Percentiles rank a stretch among this genome's conserved stretches.
Evolutionary conservation across 306 rosid species (phyloP).

Genomic region (Trifolium pratense): DNA sequence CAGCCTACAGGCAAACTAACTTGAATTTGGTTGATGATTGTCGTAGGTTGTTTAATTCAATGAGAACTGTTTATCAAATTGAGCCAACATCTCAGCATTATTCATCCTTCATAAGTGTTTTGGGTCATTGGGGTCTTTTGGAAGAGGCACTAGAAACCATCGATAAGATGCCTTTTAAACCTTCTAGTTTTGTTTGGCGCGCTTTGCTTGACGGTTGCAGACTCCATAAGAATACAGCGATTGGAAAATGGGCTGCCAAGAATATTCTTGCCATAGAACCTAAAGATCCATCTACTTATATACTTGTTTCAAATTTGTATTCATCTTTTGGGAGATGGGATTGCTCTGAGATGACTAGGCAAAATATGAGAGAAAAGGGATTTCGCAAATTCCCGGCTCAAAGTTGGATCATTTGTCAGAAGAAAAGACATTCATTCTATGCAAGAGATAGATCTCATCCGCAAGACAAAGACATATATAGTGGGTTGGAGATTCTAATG

Average conservation of each 20-base stretch:
- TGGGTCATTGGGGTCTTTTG: slow-evolving; percentile 83
- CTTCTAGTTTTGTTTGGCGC: slow-evolving; percentile 72
- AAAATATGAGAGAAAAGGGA: slow-evolving; percentile 74
- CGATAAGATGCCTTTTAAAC: slow-evolving; percentile 64
- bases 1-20: slow-evolving; percentile 70
- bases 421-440: slow-evolving; percentile 75
- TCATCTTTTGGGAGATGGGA: slow-evolving; percentile 94
- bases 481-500: slow-evolving; percentile 79
- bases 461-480: slow-evolving; percentile 72
- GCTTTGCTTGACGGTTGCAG: slow-evolving; percentile 82
- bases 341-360: slow-evolving; percentile 69
- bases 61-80: slow-evolving; percentile 58
- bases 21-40: slow-evolving; percentile 71
- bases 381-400: slow-evolving; percentile 74
- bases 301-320: slow-evolving; percentile 83
- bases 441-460: slow-evolving; percentile 83
- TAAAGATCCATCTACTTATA: slow-evolving; percentile 66
- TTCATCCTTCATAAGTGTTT: slow-evolving; percentile 76
- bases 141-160: slow-evolving; percentile 82
- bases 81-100: slow-evolving; percentile 71
- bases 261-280: slow-evolving; percentile 70
- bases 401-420: slow-evolving; percentile 72
- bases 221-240: slow-evolving; percentile 53
- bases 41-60: slow-evolving; percentile 60
- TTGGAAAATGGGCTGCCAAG: slow-evolving; percentile 66